These are phyloP conservation scores for Metschnikowia henanensis DNA, from an alignment of 805 yeast genomes.

Conservation along the genomic window DNA sequence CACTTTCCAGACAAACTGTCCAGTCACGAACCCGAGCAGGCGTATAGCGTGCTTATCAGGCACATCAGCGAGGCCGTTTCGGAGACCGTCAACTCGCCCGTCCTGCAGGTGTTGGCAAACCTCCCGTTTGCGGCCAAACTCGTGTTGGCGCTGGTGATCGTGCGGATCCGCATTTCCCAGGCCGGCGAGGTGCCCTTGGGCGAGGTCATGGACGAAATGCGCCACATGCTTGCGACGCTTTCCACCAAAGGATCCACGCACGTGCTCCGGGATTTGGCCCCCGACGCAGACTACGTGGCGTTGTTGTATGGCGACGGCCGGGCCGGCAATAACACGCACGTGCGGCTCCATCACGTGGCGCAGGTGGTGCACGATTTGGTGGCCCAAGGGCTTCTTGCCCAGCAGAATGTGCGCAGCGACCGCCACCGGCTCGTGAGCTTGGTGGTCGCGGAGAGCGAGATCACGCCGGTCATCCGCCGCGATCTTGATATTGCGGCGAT, in stretches of 20 bases:
- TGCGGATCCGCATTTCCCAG: slow-evolving; percentile 66
- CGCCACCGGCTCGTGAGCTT: slow-evolving; percentile 64
- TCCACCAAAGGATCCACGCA: slow-evolving; percentile 27
- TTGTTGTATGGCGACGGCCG: slow-evolving; percentile 27
- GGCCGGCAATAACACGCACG: slow-evolving; percentile 26
- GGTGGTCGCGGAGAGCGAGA: slow-evolving; percentile 69
- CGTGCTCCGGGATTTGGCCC: slow-evolving; percentile 19
- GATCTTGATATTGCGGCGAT: slow-evolving; percentile 37
- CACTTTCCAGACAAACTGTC: too few relatives aligned
- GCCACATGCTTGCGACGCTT: slow-evolving; percentile 46
- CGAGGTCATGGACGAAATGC: slow-evolving; percentile 77
- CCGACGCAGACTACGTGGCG: slow-evolving; percentile 16
- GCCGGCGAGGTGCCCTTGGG: slow-evolving; percentile 70
- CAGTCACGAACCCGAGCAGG: slow-evolving; percentile 26
- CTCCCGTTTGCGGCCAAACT: slow-evolving; percentile 72
- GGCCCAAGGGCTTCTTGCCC: slow-evolving; percentile 75
- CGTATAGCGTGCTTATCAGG: slow-evolving; percentile 60
- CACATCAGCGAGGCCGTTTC: slow-evolving; percentile 79
- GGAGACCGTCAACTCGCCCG: slow-evolving; percentile 77
- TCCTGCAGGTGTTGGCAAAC: slow-evolving; percentile 53
- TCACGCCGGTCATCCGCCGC: slow-evolving; percentile 55
- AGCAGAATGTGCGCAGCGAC: slow-evolving; percentile 68
- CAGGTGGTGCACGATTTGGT: slow-evolving; percentile 65
- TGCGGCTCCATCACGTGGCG: slow-evolving; percentile 60
- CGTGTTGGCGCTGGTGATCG: slow-evolving; percentile 64